These are phyloP conservation scores for Coniochaeta sp. DNA, from an alignment of 2,329 filamentous ascomycete species.

Conservation along the genomic window DNA sequence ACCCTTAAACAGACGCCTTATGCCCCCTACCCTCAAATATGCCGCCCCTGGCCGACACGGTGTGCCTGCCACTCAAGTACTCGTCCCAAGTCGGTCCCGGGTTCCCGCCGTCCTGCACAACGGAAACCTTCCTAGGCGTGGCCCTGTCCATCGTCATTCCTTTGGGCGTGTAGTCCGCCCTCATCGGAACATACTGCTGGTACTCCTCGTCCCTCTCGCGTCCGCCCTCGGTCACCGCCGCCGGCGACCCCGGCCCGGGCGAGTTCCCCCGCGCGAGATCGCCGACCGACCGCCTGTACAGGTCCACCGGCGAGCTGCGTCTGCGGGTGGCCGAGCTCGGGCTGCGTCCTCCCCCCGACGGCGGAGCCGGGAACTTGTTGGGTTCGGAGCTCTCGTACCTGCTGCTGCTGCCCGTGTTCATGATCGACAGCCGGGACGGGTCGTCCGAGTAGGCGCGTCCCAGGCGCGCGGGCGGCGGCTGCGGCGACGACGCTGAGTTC, in stretches of 20 bases:
- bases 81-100: conserved; percentile 22
- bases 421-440: background rate
- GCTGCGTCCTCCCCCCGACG: background rate
- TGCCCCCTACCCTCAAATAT: conserved; percentile 6
- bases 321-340: background rate
- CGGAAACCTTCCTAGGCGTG: conserved; percentile 8
- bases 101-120: conserved; percentile 12
- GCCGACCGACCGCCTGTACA: background rate
- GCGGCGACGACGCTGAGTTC: background rate
- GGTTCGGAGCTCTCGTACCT: background rate
- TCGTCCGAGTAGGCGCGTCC: background rate
- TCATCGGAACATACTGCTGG: background rate
- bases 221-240: no score
- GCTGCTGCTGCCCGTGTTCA: background rate
- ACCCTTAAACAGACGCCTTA: background rate
- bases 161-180: background rate
- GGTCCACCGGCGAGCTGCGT: background rate
- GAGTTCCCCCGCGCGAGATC: background rate
- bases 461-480: background rate
- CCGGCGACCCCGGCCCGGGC: background rate
- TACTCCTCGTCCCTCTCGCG: background rate
- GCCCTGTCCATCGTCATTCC: conserved; percentile 1
- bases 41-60: conserved; percentile 1
- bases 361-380: background rate
- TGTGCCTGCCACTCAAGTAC: conserved; percentile 13